Evolutionary conservation across 257 asterid genomes (phyloP).

Genomic region (Parsonsia alboflavescens): DNA sequence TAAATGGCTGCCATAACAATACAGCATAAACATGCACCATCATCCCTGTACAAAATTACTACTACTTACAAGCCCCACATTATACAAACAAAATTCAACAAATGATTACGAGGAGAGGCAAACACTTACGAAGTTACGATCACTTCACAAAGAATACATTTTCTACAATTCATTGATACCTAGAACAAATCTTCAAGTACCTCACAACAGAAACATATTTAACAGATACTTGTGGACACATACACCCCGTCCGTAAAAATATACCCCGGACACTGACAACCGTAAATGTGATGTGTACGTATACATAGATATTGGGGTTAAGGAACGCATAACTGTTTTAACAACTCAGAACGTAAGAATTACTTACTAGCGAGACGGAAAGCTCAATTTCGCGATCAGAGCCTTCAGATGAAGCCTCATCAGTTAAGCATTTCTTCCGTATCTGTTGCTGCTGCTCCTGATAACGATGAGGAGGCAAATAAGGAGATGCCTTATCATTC

Average conservation of each 20-base stretch:
- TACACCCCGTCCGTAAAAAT: not conserved
- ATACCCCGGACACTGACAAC: not conserved
- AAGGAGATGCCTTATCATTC: constrained; percentile 33
- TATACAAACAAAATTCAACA: not conserved
- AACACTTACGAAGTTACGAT: not conserved
- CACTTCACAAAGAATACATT: not conserved
- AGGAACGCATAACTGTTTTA: not conserved
- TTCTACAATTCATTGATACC: not conserved
- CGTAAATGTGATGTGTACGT: no score
- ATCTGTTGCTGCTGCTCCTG: constrained; percentile 31
- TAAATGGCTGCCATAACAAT: not conserved
- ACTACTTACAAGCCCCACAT: not conserved
- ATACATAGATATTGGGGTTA: not conserved
- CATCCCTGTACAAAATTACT: not conserved
- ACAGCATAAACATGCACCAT: not conserved
- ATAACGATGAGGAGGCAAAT: constrained; percentile 41
- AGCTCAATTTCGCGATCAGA: constrained; percentile 33
- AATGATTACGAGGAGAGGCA: not conserved
- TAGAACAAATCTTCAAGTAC: not conserved
- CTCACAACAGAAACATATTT: not conserved
- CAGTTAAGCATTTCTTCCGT: constrained; percentile 30
- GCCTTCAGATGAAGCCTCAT: constrained; percentile 35
- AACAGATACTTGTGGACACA: not conserved
- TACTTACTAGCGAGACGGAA: constrained; percentile 48
- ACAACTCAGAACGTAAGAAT: not conserved